phyloP scores from a whole-genome alignment of 2,329 filamentous ascomycete species.

The Tolypocladium nubicola region DNA sequence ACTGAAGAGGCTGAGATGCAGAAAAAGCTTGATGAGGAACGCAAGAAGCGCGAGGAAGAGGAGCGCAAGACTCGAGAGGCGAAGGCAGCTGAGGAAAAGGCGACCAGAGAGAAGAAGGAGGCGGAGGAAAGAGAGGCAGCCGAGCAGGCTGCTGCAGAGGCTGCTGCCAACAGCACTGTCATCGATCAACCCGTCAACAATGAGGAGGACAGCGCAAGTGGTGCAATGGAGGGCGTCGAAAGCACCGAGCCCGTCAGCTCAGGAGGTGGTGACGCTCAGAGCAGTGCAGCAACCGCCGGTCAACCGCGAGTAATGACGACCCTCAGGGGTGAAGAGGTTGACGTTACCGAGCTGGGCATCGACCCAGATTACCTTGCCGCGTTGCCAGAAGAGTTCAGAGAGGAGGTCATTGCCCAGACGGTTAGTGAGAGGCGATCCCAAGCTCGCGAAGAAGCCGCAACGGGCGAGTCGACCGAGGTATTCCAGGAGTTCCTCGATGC shows the following conservation, averaged over 20 bases:
- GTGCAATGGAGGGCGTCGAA: slow-evolving; percentile 73
- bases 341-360: slow-evolving; percentile 90
- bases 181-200: slow-evolving; percentile 2
- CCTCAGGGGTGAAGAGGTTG: slow-evolving; percentile 76
- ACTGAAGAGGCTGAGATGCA: slow-evolving; percentile 42
- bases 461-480: slow-evolving; percentile 71
- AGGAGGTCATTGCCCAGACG: slow-evolving; percentile 90
- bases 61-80: slow-evolving; percentile 58
- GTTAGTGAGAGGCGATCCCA: slow-evolving; percentile 74
- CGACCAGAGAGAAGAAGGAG: slow-evolving; percentile 55
- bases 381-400: slow-evolving; percentile 91
- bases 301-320: slow-evolving; percentile 61
- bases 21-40: slow-evolving; percentile 45
- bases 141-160: slow-evolving; percentile 47
- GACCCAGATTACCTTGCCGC: slow-evolving; percentile 91
- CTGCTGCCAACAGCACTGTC: slow-evolving; percentile 27
- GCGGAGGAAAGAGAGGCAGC: slow-evolving; percentile 56
- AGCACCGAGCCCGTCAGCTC: slow-evolving; percentile 26
- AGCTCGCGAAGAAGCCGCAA: slow-evolving; percentile 55
- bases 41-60: slow-evolving; percentile 52
- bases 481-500: slow-evolving; percentile 92
- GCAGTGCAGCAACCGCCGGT: slow-evolving; percentile 6
- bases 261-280: slow-evolving; percentile 17
- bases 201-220: slow-evolving; percentile 10
- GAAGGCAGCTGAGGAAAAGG: slow-evolving; percentile 60